Percentiles rank a stretch among this genome's conserved stretches.
Evolutionary conservation across 2,329 filamentous ascomycete genomes (phyloP).

Genomic region (Tolypocladium endophyticum): DNA sequence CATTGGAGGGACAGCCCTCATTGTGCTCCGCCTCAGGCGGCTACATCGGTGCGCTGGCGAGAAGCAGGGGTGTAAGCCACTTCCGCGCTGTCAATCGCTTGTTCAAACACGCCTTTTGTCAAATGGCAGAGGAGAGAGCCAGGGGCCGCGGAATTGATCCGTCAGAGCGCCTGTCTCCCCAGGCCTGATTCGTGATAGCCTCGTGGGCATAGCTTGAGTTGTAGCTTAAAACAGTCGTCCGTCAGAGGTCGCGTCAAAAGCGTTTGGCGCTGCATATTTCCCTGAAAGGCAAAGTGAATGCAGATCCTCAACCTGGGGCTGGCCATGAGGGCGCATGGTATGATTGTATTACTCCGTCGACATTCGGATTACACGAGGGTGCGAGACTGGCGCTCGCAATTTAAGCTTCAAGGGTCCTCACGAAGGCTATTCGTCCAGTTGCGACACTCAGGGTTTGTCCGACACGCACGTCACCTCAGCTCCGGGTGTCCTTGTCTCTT

Average conservation of each 20-base stretch:
- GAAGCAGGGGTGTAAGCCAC: neutral
- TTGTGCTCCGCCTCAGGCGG: neutral
- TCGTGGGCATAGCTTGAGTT: neutral
- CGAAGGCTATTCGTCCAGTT: neutral
- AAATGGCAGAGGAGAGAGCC: neutral
- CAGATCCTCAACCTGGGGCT: no score
- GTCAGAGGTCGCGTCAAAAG: neutral
- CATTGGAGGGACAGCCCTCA: neutral
- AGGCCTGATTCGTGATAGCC: neutral
- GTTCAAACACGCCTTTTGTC: neutral
- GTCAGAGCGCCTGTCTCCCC: neutral
- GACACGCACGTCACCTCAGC: neutral
- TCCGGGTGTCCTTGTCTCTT: neutral
- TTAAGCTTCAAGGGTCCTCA: neutral
- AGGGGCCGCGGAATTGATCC: neutral
- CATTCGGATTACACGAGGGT: neutral
- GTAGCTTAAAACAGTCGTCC: neutral
- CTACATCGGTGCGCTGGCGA: neutral
- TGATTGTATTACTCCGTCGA: no score
- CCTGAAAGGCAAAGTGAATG: neutral
- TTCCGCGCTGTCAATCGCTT: neutral
- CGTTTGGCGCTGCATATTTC: neutral
- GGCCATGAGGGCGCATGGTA: no score
- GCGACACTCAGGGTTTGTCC: neutral
- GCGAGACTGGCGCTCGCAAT: neutral